phyloP scores from a whole-genome alignment of 805 yeast species.

The Candida piceae region DNA sequence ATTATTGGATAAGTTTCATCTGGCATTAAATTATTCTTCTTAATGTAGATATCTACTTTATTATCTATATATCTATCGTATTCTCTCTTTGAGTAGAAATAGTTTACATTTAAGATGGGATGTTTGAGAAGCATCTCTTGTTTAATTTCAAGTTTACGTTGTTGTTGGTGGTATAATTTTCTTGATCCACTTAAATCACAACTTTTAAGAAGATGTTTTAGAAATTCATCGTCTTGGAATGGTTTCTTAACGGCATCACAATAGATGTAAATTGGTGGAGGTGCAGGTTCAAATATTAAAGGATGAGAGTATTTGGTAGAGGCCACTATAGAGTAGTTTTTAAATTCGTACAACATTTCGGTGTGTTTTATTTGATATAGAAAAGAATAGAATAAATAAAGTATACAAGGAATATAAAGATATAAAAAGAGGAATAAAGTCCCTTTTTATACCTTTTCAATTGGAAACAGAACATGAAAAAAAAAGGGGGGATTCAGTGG shows the following conservation, averaged over 20 bases:
- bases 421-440: neutral
- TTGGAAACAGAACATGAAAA: neutral
- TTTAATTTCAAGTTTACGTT: conserved; percentile 8
- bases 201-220: conserved; percentile 14
- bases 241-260: conserved; percentile 7
- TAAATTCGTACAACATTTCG: neutral
- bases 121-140: conserved; percentile 8
- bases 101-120: neutral
- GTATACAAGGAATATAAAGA: too few species aligned
- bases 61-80: conserved; percentile 5
- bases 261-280: conserved; percentile 13
- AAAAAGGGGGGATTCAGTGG: neutral
- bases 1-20: conserved; percentile 18
- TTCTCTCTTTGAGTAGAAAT: neutral
- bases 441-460: neutral
- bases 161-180: conserved; percentile 10
- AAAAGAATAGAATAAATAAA: too few species aligned
- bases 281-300: conserved; percentile 18
- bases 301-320: conserved; percentile 18
- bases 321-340: neutral
- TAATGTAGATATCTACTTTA: conserved; percentile 13
- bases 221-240: conserved; percentile 18
- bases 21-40: conserved; percentile 10
- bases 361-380: too few species aligned
- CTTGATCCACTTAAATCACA: conserved; percentile 24